A percentile compares a stretch with the other conserved stretches of the same genome.
phyloP scores from a whole-genome alignment of 306 rosid genomes.

The Citrullus amarus region DNA sequence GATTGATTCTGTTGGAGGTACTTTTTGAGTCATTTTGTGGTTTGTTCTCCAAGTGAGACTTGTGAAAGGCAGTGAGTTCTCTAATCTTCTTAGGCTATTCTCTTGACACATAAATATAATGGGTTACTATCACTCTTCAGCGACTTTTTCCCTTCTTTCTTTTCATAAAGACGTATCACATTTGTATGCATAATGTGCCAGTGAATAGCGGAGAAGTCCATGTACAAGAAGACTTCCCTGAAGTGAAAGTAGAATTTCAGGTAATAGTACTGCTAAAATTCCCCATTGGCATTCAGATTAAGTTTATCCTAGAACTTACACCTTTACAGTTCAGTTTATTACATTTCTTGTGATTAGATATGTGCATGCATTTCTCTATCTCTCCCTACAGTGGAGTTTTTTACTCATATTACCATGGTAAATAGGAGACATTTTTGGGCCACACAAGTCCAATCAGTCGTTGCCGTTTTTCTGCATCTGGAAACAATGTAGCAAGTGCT shows the following conservation, averaged over 20 bases:
- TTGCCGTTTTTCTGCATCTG: constrained; percentile 91
- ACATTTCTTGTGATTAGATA: neutral
- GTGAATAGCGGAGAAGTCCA: constrained; percentile 42
- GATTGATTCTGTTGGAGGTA: neutral
- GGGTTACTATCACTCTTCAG: neutral
- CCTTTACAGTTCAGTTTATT: neutral
- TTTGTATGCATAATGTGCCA: constrained; percentile 24
- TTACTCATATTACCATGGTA: constrained; percentile 23
- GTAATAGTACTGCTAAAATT: constrained; percentile 21
- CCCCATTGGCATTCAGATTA: neutral
- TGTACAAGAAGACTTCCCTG: constrained; percentile 66
- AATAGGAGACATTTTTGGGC: constrained; percentile 93
- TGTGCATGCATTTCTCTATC: neutral
- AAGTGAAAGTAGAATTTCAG: constrained; percentile 84
- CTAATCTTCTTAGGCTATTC: neutral
- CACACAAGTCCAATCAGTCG: constrained; percentile 86
- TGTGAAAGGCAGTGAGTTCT: neutral
- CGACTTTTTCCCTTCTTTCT: neutral
- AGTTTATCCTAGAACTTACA: neutral
- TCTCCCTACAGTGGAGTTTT: neutral
- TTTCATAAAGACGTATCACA: neutral
- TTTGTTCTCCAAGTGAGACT: neutral
- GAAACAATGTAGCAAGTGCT: constrained; percentile 93
- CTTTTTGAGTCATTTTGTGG: neutral
- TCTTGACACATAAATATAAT: neutral